Conservation (phyloP, 1,284 basidiomycete species). For the Schizophyllum amplum region DNA sequence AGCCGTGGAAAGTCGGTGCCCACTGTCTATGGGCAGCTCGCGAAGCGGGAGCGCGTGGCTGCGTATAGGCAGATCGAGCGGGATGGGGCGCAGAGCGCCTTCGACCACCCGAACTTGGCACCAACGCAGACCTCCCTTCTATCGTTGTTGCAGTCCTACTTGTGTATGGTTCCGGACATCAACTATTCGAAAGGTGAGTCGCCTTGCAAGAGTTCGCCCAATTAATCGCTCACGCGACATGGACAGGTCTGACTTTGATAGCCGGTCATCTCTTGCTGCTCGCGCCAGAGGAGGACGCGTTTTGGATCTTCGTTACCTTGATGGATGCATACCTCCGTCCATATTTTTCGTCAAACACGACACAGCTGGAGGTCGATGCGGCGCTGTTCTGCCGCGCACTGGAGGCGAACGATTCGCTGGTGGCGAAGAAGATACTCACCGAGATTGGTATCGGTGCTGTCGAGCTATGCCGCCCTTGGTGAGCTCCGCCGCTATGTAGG, state of each 20-base stretch:
- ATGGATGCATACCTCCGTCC: slow-evolving; percentile 77
- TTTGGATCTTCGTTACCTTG: slow-evolving; percentile 85
- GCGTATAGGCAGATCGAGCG: slow-evolving; percentile 50
- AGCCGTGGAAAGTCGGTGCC: slow-evolving; percentile 61
- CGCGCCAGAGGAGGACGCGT: slow-evolving; percentile 85
- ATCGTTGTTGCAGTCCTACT: slow-evolving; percentile 61
- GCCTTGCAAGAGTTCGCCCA: background rate
- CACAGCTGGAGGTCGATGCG: slow-evolving; percentile 76
- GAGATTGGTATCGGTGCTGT: slow-evolving; percentile 52
- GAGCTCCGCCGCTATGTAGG: slow-evolving; percentile 15
- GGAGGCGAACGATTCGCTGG: slow-evolving; percentile 54
- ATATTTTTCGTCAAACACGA: slow-evolving; percentile 68
- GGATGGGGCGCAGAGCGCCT: slow-evolving; percentile 47
- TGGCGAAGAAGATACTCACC: slow-evolving; percentile 63
- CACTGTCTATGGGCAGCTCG: slow-evolving; percentile 64
- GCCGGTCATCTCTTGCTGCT: slow-evolving; percentile 76
- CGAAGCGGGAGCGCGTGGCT: slow-evolving; percentile 46
- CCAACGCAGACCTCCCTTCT: slow-evolving; percentile 45
- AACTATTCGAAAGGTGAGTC: slow-evolving; percentile 50
- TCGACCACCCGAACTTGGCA: slow-evolving; percentile 46
- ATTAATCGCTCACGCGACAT: background rate
- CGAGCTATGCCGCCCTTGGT: slow-evolving; percentile 59
- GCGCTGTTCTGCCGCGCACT: slow-evolving; percentile 71
- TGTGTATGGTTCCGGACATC: slow-evolving; percentile 76
- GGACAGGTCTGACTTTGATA: slow-evolving; percentile 63